phyloP scores from a whole-genome alignment of 164 flowering plant species.

The Tetracentron sinense region DNA sequence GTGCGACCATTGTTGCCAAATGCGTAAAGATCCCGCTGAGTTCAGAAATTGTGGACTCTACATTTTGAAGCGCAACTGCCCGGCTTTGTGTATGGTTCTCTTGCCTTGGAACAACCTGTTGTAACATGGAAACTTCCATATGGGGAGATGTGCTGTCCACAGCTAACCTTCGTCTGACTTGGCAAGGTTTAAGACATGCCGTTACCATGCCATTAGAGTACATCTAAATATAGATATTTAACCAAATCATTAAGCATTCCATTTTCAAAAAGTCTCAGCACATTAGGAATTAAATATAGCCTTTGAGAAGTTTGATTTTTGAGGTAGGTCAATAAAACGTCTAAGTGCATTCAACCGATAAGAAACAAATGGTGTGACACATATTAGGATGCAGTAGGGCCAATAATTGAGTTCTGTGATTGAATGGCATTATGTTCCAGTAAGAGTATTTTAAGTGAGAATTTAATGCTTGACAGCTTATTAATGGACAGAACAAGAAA shows the following conservation, averaged over 20 bases:
- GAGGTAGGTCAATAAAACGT: too few relatives aligned
- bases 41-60: constrained; percentile 88
- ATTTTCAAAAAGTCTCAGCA: neutral
- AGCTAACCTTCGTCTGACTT: constrained; percentile 65
- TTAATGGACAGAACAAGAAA: neutral
- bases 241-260: neutral
- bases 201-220: constrained; percentile 9
- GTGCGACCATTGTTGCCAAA: constrained; percentile 85
- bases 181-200: constrained; percentile 13
- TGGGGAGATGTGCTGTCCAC: constrained; percentile 53
- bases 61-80: constrained; percentile 74
- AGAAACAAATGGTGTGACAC: neutral
- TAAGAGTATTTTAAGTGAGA: neutral
- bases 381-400: neutral
- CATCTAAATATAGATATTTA: neutral
- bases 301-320: too few relatives aligned
- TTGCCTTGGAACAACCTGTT: constrained; percentile 74
- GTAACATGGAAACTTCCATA: constrained; percentile 77
- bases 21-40: constrained; percentile 83
- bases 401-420: neutral
- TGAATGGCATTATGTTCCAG: neutral
- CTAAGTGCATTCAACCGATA: too few relatives aligned
- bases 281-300: too few relatives aligned
- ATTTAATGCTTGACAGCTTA: too few relatives aligned
- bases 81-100: constrained; percentile 54